Percentiles rank a stretch among this genome's conserved stretches.
These are phyloP conservation scores for Medicago truncatula DNA, from an alignment of 306 rosid species.

Conservation along the genomic window DNA sequence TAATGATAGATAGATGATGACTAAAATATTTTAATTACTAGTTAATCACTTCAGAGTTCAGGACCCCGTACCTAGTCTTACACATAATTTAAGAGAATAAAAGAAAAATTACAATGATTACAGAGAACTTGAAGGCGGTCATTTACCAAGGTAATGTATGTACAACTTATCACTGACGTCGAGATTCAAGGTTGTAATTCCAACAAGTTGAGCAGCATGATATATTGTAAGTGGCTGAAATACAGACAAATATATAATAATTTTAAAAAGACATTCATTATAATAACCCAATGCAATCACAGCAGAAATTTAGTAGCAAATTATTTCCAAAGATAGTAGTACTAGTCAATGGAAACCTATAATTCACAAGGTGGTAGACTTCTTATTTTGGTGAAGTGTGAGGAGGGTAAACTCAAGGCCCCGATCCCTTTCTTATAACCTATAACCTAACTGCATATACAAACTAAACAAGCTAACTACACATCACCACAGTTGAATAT, in stretches of 20 bases:
- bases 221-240: conserved; percentile 86
- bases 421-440: neutral
- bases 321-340: neutral
- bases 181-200: conserved; percentile 52
- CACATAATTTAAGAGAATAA: conserved; percentile 17
- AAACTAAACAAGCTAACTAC: conserved; percentile 16
- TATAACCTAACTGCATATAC: conserved; percentile 1
- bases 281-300: too few relatives aligned
- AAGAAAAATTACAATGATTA: conserved; percentile 16
- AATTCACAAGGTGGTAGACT: neutral
- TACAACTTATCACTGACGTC: conserved; percentile 55
- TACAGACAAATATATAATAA: neutral
- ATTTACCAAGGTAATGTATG: conserved; percentile 88
- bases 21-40: neutral
- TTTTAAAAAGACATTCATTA: conserved; percentile 11
- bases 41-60: conserved; percentile 6
- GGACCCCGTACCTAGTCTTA: neutral
- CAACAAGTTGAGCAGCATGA: conserved; percentile 67
- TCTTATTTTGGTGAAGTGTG: conserved; percentile 29
- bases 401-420: neutral
- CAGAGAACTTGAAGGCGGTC: conserved; percentile 37
- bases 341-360: conserved; percentile 13
- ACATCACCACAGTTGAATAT: conserved; percentile 11
- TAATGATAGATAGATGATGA: neutral
- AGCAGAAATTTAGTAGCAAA: neutral